These are phyloP conservation scores for Phascolomyces articulosus DNA, from an alignment of 371 early-diverging fungal genomes.

Conservation along the genomic window DNA sequence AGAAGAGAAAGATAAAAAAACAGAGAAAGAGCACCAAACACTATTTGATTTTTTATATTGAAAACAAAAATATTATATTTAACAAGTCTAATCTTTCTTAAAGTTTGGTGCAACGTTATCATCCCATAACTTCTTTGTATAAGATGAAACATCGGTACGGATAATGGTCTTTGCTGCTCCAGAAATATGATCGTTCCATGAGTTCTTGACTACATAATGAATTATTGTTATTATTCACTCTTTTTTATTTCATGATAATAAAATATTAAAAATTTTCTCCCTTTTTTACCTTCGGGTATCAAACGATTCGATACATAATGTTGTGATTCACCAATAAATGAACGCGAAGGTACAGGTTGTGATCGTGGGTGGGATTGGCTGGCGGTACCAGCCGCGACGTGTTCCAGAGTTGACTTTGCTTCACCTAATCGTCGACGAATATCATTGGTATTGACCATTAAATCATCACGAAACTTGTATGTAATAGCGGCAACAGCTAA, in stretches of 20 bases:
- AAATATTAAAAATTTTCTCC: too few relatives aligned
- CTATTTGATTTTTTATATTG: too few relatives aligned
- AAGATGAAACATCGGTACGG: conserved; percentile 30
- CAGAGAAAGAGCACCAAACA: not conserved
- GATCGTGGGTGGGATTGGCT: conserved; percentile 10
- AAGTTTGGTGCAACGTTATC: conserved; percentile 28
- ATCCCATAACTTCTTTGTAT: conserved; percentile 23
- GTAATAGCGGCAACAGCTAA: conserved; percentile 36
- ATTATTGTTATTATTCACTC: not conserved
- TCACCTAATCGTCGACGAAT: conserved; percentile 21
- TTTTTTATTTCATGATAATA: not conserved
- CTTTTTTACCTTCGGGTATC: not conserved
- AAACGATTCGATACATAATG: conserved; percentile 19
- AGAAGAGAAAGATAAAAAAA: conserved; percentile 7
- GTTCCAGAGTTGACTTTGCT: conserved; percentile 25
- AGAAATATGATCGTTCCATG: conserved; percentile 44
- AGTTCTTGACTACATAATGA: conserved; percentile 34
- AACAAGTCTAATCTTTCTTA: conserved; percentile 1
- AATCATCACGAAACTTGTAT: conserved; percentile 27
- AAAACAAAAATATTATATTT: too few relatives aligned
- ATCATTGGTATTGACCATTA: conserved; percentile 21
- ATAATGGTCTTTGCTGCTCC: conserved; percentile 33
- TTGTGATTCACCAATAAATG: conserved; percentile 22
- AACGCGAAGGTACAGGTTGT: conserved; percentile 4
- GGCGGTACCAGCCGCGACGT: conserved; percentile 24